Percentiles rank a stretch among this genome's conserved stretches.
phyloP scores from a whole-genome alignment of 352 stramenopile species.

The Globisporangium radiosum region DNA sequence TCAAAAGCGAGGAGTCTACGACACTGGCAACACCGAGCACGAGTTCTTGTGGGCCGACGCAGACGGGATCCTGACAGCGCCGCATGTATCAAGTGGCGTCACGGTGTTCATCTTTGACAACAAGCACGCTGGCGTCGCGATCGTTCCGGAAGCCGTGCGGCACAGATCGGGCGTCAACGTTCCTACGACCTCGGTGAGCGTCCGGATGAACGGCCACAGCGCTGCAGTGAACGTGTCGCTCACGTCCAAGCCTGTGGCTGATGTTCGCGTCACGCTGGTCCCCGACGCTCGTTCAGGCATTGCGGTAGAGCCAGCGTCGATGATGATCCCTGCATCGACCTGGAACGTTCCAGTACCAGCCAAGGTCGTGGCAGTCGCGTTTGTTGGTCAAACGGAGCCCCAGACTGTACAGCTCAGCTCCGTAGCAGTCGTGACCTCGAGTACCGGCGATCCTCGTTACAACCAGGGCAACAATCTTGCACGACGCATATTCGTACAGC shows the following conservation, averaged over 20 bases:
- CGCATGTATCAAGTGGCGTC: constrained; percentile 14
- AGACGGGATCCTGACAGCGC: constrained; percentile 45
- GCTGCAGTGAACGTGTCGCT: constrained; percentile 33
- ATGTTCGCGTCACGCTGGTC: constrained; percentile 31
- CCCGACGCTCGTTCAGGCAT: constrained; percentile 18
- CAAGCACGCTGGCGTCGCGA: constrained; percentile 28
- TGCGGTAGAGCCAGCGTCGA: constrained; percentile 17
- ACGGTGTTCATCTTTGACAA: constrained; percentile 47
- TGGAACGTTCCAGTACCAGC: constrained; percentile 26
- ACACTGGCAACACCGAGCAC: constrained; percentile 47
- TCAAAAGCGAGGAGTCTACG: constrained; percentile 35
- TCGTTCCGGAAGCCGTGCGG: constrained; percentile 30
- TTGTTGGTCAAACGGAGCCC: neutral
- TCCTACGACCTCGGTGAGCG: constrained; percentile 30
- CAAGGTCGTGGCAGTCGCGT: constrained; percentile 15
- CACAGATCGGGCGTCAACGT: constrained; percentile 17
- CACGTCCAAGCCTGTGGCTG: constrained; percentile 28
- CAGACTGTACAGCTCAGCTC: constrained; percentile 21
- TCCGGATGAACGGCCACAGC: constrained; percentile 33
- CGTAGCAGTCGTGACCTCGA: constrained; percentile 19
- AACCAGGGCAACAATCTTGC: constrained; percentile 19
- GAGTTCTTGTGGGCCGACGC: constrained; percentile 39
- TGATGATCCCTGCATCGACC: constrained; percentile 20
- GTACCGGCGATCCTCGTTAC: constrained; percentile 32
- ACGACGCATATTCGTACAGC: constrained; percentile 27